Percentiles rank a stretch among this genome's conserved stretches.
These are phyloP conservation scores for Daldinia concentrica DNA, from an alignment of 495 filamentous ascomycete species.

Conservation along the genomic window DNA sequence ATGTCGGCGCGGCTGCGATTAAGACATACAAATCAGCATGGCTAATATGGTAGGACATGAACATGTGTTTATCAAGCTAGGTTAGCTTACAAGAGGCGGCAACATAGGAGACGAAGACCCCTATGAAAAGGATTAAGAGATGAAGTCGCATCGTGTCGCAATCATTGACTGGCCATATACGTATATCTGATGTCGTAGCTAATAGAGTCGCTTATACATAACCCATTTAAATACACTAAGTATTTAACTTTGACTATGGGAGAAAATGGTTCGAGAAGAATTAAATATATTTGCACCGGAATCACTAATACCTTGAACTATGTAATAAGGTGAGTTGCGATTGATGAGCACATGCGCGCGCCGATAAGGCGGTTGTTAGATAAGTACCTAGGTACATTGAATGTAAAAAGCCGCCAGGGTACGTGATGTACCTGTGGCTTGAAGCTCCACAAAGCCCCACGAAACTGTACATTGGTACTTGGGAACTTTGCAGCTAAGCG, in stretches of 20 bases:
- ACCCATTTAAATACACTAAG: not conserved
- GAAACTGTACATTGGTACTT: not conserved
- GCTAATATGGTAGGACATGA: slow-evolving; percentile 30
- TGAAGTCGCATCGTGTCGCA: slow-evolving; percentile 49
- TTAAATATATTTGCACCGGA: not conserved
- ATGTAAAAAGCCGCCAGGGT: not conserved
- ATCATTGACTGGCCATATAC: slow-evolving; percentile 11
- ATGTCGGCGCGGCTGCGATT: slow-evolving; percentile 70
- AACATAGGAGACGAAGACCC: slow-evolving; percentile 46
- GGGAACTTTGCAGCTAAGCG: not conserved
- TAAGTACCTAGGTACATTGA: not conserved
- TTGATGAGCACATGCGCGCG: not conserved
- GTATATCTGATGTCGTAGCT: slow-evolving; percentile 17
- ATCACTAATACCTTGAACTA: not conserved
- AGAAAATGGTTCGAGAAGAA: no score
- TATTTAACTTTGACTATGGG: no score
- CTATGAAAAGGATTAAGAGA: slow-evolving; percentile 45
- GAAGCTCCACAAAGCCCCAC: not conserved
- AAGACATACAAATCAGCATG: slow-evolving; percentile 1
- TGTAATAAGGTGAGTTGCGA: not conserved
- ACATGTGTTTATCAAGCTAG: not conserved
- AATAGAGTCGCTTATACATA: not conserved
- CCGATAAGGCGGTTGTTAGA: not conserved
- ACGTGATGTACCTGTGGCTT: not conserved
- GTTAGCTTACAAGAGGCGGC: slow-evolving; percentile 49